Base-by-base conservation (phyloP, 306 rosid genomes). In the Gastrolobium villosum region DNA sequence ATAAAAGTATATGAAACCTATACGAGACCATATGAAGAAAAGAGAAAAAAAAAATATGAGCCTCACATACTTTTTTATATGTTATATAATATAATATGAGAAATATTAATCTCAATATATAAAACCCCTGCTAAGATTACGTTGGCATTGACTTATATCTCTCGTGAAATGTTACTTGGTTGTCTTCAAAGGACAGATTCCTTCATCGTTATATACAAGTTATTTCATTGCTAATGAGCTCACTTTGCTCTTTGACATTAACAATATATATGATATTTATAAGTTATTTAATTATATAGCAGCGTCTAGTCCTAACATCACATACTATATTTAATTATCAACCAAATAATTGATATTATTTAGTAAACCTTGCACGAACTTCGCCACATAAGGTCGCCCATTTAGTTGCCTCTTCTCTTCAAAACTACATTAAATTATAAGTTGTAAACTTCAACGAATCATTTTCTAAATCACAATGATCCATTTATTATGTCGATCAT, bases 121-220 rank as follows among this genome's bases (percentile, higher is more conserved):
- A 14, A 74, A 74, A 74, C 10, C 30, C 7, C 5, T 5, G 60
- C 48, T 59, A 44, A 46, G 14, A 9, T 36, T 66, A 44, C 2
- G 26, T 61, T 65, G 56, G 28, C 32, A 26, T 8, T 43, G 54
- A 64, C 55, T 79, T n/a, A n/a, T n/a, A n/a, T 68, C 44, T 13
- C 43, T 50, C 10, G 4, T 6, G 48, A 39, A 3, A 50, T 81
- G 77, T 26, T 67, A 26, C 59, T 74, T 79, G 84, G 81, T 13
- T 74, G 74, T 52, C 72, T 74, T 83, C 64, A 79, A 83, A 74
- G 81, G 87, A 68, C 84, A 78, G 0, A 10, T 44, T 64, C 39
- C 11, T 54, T 53, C 11, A 53, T 43, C 6, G 26, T 26, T 36
- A 10, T 7, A 40, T 63, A 60, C 13, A 40, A 60, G 5, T 60